phyloP scores from a whole-genome alignment of 768 basidiomycete species.

The Tubosaeta sp. region DNA sequence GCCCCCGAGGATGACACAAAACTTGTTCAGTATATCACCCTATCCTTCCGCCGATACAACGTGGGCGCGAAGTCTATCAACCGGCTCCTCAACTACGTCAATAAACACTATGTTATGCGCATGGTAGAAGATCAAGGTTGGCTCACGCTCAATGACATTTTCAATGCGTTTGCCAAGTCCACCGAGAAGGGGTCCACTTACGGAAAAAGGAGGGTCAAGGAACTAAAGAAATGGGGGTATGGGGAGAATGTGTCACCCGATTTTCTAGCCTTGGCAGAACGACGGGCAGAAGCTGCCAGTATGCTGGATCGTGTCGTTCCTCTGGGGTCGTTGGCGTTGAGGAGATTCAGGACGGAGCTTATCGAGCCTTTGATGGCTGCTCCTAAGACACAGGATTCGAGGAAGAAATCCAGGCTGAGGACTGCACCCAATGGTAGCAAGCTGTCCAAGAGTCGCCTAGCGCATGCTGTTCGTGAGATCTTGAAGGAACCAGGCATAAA shows the following conservation, averaged over 20 bases:
- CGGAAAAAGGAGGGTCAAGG: slow-evolving; percentile 49
- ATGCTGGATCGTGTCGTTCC: slow-evolving; percentile 61
- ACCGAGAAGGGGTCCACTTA: slow-evolving; percentile 50
- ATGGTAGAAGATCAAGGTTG: slow-evolving; percentile 75
- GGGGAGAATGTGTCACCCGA: slow-evolving; percentile 48
- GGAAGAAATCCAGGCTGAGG: slow-evolving; percentile 44
- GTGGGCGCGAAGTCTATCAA: slow-evolving; percentile 64
- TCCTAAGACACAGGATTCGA: slow-evolving; percentile 49
- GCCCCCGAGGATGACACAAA: slow-evolving; percentile 62
- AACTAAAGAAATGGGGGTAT: slow-evolving; percentile 72
- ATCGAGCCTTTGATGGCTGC: slow-evolving; percentile 63
- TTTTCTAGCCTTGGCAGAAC: slow-evolving; percentile 53
- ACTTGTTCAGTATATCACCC: slow-evolving; percentile 66
- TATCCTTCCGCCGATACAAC: slow-evolving; percentile 66
- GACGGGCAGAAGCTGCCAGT: slow-evolving; percentile 73
- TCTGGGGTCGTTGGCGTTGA: slow-evolving; percentile 58
- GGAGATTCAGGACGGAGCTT: slow-evolving; percentile 69
- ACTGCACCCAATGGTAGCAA: slow-evolving; percentile 39
- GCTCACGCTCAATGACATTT: slow-evolving; percentile 62
- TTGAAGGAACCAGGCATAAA: slow-evolving; percentile 50
- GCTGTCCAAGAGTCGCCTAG: slow-evolving; percentile 57
- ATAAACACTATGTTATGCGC: slow-evolving; percentile 69
- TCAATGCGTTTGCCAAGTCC: slow-evolving; percentile 55
- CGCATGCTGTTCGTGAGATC: slow-evolving; percentile 62
- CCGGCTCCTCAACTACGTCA: slow-evolving; percentile 70